These are phyloP conservation scores for Zanthoxylum bungeanum DNA, from an alignment of 345 rosid species.

Conservation along the genomic window DNA sequence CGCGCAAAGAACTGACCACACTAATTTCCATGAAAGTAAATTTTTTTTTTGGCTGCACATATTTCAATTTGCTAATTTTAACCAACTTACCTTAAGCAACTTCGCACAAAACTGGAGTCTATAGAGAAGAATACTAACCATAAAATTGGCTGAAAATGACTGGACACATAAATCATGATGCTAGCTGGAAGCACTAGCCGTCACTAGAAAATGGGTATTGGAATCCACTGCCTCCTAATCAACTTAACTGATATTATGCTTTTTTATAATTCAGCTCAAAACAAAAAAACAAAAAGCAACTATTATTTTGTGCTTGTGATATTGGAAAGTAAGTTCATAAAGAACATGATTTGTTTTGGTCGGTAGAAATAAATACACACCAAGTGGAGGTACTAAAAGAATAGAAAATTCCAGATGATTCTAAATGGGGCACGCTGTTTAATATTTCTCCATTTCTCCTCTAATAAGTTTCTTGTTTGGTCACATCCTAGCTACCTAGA, in stretches of 20 bases:
- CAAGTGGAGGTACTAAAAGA: not conserved
- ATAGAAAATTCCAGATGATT: not conserved
- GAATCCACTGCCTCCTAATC: conserved; percentile 8
- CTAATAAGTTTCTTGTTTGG: not conserved
- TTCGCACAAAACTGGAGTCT: not conserved
- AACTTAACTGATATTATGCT: not conserved
- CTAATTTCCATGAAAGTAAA: too few relatives aligned
- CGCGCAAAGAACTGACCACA: too few relatives aligned
- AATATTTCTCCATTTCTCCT: not conserved
- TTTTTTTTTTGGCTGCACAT: too few relatives aligned
- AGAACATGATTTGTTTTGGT: not conserved
- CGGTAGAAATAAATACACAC: not conserved
- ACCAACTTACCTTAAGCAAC: too few relatives aligned
- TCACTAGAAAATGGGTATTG: not conserved
- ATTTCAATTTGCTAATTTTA: too few relatives aligned
- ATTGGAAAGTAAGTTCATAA: too few relatives aligned
- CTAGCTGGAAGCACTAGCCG: conserved; percentile 9
- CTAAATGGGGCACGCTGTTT: not conserved
- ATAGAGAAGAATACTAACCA: not conserved
- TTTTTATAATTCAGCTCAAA: not conserved
- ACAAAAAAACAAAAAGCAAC: not conserved
- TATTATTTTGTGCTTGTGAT: not conserved
- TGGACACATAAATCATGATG: not conserved
- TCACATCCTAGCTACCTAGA: conserved; percentile 1
- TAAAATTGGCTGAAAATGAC: not conserved